Conservation (phyloP, 192 early-diverging fungal genomes). For the Backusella tarrabulga region DNA sequence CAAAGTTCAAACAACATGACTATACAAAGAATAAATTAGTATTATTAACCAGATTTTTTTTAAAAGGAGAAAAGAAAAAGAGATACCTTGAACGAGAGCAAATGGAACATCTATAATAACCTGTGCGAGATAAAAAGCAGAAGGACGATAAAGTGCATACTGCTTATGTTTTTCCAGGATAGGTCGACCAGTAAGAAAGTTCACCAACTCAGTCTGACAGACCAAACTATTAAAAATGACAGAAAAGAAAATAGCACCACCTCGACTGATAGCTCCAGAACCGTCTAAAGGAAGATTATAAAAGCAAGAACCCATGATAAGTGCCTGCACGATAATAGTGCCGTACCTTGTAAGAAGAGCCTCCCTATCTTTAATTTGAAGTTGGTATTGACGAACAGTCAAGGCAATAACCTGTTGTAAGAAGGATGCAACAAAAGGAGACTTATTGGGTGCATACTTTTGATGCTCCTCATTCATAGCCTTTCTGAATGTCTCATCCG, state of each 20-base stretch:
- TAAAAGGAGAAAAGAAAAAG: too few species aligned
- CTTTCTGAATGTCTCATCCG: conserved; percentile 36
- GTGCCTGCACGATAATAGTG: conserved; percentile 57
- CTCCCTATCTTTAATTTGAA: conserved; percentile 51
- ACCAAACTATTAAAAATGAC: conserved; percentile 52
- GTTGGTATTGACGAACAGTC: conserved; percentile 63
- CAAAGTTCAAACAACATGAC: conserved; percentile 57
- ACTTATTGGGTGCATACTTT: conserved; percentile 43
- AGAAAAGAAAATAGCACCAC: conserved; percentile 73
- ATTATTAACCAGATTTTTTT: not conserved
- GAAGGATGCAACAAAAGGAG: conserved; percentile 68
- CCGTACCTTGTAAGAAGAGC: conserved; percentile 51
- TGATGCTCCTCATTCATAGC: conserved; percentile 57
- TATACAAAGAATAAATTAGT: conserved; percentile 20
- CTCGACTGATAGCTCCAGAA: conserved; percentile 73
- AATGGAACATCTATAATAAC: conserved; percentile 55
- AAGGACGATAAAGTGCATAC: conserved; percentile 66
- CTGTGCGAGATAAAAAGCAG: conserved; percentile 54
- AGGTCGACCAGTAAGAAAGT: conserved; percentile 66
- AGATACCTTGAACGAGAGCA: conserved; percentile 34
- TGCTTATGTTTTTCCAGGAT: conserved; percentile 79
- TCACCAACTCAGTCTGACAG: conserved; percentile 69
- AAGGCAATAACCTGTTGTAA: conserved; percentile 58
- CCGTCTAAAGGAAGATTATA: conserved; percentile 53
- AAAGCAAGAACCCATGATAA: conserved; percentile 73